Conservation (phyloP, 495 filamentous ascomycete species). For the Talaromyces trachyspermus region DNA sequence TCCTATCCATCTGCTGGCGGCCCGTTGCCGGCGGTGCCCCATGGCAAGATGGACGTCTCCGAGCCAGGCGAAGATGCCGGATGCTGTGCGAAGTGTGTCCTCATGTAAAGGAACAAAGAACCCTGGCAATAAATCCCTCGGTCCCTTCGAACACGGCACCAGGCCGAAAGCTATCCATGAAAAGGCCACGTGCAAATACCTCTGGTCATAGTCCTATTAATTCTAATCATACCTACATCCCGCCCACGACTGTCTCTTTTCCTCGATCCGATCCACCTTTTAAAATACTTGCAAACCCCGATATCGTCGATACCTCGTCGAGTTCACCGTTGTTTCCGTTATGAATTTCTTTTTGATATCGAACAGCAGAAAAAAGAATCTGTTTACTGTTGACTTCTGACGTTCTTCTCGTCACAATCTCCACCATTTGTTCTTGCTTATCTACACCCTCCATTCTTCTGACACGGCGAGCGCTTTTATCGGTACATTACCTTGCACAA, state of each 20-base stretch:
- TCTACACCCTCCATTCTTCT: slow-evolving; percentile 1
- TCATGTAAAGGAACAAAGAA: slow-evolving; percentile 64
- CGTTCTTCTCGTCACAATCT: not conserved
- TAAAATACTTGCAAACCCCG: not conserved
- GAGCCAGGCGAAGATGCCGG: slow-evolving; percentile 63
- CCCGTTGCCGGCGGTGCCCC: slow-evolving; percentile 49
- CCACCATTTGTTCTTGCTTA: not conserved
- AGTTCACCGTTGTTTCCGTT: too few relatives aligned
- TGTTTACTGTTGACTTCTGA: not conserved
- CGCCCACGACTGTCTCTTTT: not conserved
- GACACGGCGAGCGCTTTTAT: slow-evolving; percentile 2
- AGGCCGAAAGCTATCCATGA: not conserved
- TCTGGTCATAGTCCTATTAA: not conserved
- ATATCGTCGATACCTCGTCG: too few relatives aligned
- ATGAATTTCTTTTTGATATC: too few relatives aligned
- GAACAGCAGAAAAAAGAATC: not conserved
- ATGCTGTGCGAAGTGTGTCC: slow-evolving; percentile 79
- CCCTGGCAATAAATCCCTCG: not conserved
- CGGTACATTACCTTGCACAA: slow-evolving; percentile 4
- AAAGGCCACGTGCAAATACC: too few relatives aligned
- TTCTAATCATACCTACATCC: not conserved
- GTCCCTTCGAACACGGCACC: not conserved
- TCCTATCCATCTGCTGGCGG: slow-evolving; percentile 65
- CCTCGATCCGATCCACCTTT: not conserved
- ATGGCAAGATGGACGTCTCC: slow-evolving; percentile 68